Evolutionary conservation across 2,329 filamentous ascomycete genomes (phyloP).

Genomic region (Aspergillus unguis): DNA sequence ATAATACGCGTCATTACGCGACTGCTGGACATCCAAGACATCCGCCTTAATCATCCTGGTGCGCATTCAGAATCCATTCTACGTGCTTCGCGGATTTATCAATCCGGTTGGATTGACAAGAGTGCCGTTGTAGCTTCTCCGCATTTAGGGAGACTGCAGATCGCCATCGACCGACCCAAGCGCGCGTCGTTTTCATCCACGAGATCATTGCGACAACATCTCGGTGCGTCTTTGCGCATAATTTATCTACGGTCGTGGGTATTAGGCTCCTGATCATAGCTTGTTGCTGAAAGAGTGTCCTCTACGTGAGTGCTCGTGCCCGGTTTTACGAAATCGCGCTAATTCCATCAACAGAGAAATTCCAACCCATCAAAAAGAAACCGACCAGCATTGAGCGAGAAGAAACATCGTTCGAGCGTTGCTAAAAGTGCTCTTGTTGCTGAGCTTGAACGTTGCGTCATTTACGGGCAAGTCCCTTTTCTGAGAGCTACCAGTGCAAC

Average conservation of each 20-base stretch:
- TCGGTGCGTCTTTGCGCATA: no score
- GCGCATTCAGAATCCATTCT: no score
- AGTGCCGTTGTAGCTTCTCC: slow-evolving; percentile 10
- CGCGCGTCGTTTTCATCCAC: slow-evolving; percentile 7
- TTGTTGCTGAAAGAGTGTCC: neutral
- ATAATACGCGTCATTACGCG: neutral
- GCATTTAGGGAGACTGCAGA: slow-evolving; percentile 8
- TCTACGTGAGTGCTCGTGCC: neutral
- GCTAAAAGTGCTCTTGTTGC: slow-evolving; percentile 10
- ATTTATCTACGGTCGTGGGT: neutral
- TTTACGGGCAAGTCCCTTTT: slow-evolving; percentile 19
- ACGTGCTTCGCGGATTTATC: neutral
- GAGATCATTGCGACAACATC: neutral
- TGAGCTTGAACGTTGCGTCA: slow-evolving; percentile 23
- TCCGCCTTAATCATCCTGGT: neutral
- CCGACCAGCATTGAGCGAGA: neutral
- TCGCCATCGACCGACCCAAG: slow-evolving; percentile 6
- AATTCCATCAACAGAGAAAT: slow-evolving; percentile 2
- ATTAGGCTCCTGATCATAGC: neutral
- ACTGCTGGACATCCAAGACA: neutral
- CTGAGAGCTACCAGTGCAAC: slow-evolving; percentile 21
- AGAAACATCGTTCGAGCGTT: slow-evolving; percentile 2
- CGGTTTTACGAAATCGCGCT: neutral
- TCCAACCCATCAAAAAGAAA: neutral
- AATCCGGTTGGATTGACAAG: neutral